Evolutionary conservation across 2,329 filamentous ascomycete species (phyloP).

Genomic region (Hortaea werneckii): DNA sequence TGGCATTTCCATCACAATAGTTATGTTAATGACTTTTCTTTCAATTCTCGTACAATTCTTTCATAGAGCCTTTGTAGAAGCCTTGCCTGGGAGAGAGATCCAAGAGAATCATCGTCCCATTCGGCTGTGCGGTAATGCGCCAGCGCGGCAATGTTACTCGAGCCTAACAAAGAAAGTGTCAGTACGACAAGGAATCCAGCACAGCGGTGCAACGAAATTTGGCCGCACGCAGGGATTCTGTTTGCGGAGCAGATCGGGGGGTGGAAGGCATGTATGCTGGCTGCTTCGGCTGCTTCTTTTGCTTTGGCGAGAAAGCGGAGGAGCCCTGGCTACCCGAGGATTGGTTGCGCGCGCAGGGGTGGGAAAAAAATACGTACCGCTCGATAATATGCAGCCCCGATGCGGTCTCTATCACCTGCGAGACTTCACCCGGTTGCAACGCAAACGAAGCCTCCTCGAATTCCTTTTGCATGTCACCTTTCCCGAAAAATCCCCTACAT

Average conservation of each 20-base stretch:
- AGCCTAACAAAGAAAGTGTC: slow-evolving; percentile 1
- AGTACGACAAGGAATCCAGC: background rate
- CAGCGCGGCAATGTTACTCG: background rate
- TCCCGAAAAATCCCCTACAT: slow-evolving; percentile 73
- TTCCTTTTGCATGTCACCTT: slow-evolving; percentile 95
- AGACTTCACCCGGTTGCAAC: slow-evolving; percentile 79
- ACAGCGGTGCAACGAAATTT: background rate
- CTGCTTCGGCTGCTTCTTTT: no score
- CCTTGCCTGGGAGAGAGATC: no score
- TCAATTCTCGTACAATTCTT: no score
- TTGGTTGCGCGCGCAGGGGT: no score
- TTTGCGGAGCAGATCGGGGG: background rate
- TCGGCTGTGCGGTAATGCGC: no score
- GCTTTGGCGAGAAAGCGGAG: no score
- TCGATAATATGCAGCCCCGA: slow-evolving; percentile 94
- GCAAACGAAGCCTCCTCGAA: slow-evolving; percentile 94
- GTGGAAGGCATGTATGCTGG: no score
- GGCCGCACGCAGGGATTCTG: background rate
- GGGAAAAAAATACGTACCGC: slow-evolving; percentile 49
- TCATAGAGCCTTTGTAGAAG: background rate
- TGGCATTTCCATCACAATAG: no score
- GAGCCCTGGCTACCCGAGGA: no score
- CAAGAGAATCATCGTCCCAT: no score
- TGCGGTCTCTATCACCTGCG: slow-evolving; percentile 78
- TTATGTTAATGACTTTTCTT: no score